Base-by-base conservation (phyloP, 345 rosid species). In the Brassica incana region DNA sequence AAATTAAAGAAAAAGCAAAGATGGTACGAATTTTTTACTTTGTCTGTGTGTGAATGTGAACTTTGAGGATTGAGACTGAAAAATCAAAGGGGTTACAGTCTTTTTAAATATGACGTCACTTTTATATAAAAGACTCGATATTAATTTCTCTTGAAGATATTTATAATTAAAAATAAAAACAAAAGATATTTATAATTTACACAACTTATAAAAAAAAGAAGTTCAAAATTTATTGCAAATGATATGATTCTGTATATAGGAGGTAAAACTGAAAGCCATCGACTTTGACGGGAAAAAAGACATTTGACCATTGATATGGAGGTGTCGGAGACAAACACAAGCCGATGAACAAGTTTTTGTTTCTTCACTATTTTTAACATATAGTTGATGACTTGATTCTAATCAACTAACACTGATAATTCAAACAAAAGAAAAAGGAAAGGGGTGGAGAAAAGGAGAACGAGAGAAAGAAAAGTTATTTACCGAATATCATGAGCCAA, bases 1-100 rank as follows among this genome's bases (percentile, higher is more conserved):
- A 71, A 65, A 25, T 35, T 23, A 78, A 78, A 78, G 73, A 45
- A 72, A 78, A 79, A 78, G 82, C 82, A 43, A 73, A 78, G 63
- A 66, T 66, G 11, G 77, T 79, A 72, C 74, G 68, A 65, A 4
- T 71, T 78, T 77, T 69, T 78, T 72, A 56, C 73, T 78, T 78
- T 78, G 72, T 72, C 73, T 72, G 52, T 29, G 40, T 59, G 74
- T 66, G 73, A 78, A 54, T 65, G 74, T 73, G 77, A 78, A 73
- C 78, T 78, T 78, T 67, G 82, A 67, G 69, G 77, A 66, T 67
- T 78, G 32, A 29, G 32, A 40, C 72, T 56, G 72, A 36, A 40
- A 54, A 72, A 71, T 56, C 60, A 71, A 65, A 36, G 45, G 76
- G 71, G 27, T 77, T 18, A 2, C 32, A 56, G 6, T 5, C 67